phyloP scores from a whole-genome alignment of 306 rosid species.

The Trifolium fragiferum region DNA sequence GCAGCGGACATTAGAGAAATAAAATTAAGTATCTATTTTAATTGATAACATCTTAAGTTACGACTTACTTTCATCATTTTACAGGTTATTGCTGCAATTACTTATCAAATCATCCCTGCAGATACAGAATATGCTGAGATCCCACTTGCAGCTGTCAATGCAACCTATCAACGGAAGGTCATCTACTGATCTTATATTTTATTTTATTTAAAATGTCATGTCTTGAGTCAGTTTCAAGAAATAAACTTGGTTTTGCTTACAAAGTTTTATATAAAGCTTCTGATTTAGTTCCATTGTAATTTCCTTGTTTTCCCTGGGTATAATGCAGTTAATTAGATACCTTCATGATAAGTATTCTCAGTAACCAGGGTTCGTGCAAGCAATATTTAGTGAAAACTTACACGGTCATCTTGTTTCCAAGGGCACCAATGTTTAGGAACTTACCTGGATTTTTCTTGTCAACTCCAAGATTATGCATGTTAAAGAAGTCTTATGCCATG shows the following conservation, averaged over 20 bases:
- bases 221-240: constrained; percentile 26
- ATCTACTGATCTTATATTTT: background rate
- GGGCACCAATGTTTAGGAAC: constrained; percentile 17
- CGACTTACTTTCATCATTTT: constrained; percentile 7
- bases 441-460: constrained; percentile 2
- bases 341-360: constrained; percentile 18
- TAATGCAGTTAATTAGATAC: constrained; percentile 19
- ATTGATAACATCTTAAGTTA: background rate
- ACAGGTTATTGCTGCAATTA: constrained; percentile 86
- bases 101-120: constrained; percentile 85
- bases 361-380: constrained; percentile 7
- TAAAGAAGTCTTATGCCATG: constrained; percentile 14
- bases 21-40: background rate
- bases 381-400: background rate
- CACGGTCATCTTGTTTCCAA: constrained; percentile 28
- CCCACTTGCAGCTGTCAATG: constrained; percentile 84
- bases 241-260: constrained; percentile 16
- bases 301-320: constrained; percentile 17
- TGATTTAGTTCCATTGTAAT: constrained; percentile 19
- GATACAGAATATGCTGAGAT: constrained; percentile 91
- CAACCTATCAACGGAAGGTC: constrained; percentile 76
- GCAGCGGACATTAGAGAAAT: constrained; percentile 3
- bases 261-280: constrained; percentile 3
- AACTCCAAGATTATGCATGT: background rate
- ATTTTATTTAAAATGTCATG: background rate